phyloP scores from a whole-genome alignment of 345 rosid genomes.

The Populus deltoides region DNA sequence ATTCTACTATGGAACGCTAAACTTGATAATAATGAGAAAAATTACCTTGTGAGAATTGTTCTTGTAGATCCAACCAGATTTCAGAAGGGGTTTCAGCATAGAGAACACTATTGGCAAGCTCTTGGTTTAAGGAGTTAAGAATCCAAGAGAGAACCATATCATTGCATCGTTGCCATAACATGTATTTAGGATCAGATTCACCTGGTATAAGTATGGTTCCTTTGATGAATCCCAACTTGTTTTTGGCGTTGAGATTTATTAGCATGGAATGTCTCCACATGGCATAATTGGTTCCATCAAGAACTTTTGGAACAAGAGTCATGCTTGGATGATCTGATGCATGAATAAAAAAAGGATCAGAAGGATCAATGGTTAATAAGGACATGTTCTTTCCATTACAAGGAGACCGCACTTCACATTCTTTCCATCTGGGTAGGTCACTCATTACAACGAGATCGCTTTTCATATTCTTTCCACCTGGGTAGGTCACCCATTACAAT shows the following conservation, averaged over 20 bases:
- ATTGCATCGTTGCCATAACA: neutral
- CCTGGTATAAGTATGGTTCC: neutral
- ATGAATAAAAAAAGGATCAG: neutral
- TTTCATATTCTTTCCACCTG: too few species aligned
- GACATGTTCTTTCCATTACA: neutral
- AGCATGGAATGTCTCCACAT: neutral
- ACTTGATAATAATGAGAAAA: neutral
- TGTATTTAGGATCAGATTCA: neutral
- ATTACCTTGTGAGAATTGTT: neutral
- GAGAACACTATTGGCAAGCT: neutral
- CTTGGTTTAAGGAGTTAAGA: neutral
- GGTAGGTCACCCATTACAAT: too few species aligned
- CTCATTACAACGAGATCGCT: too few species aligned
- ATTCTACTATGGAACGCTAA: neutral
- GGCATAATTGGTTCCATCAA: neutral
- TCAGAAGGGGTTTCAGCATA: conserved; percentile 1
- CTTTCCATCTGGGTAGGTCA: too few species aligned
- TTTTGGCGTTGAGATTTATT: neutral
- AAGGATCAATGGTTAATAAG: neutral
- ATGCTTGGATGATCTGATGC: neutral
- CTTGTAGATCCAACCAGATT: neutral
- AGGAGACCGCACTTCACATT: too few species aligned
- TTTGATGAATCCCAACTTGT: neutral
- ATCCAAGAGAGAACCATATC: neutral
- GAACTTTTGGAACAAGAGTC: neutral